phyloP scores from a whole-genome alignment of 2,329 filamentous ascomycete genomes.

The Fusarium nygamai region DNA sequence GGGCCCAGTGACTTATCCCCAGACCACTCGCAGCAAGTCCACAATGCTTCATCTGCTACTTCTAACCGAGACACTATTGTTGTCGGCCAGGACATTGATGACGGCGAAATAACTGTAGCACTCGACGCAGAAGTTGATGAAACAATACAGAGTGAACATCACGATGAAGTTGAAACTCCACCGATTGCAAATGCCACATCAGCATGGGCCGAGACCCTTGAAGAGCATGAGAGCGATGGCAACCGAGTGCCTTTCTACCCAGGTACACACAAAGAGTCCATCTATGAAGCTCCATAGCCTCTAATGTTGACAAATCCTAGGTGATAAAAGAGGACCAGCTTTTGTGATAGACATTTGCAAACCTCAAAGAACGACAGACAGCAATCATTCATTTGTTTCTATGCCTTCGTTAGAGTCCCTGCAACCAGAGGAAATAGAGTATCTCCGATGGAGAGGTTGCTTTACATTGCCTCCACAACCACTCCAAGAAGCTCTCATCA shows the following conservation, averaged over 20 bases:
- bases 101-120: neutral
- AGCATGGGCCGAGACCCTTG: neutral
- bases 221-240: neutral
- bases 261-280: accelerated
- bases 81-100: neutral
- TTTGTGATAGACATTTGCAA: neutral
- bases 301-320: neutral
- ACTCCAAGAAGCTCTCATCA: neutral
- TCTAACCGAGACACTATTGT: neutral
- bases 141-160: accelerated
- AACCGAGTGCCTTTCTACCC: neutral
- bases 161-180: accelerated
- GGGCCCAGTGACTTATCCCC: neutral
- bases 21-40: neutral
- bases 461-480: neutral
- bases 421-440: neutral
- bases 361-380: neutral
- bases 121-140: neutral
- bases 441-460: neutral
- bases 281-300: accelerated
- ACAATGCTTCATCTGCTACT: neutral
- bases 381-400: neutral
- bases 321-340: neutral
- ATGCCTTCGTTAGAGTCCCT: neutral
- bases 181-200: neutral